Evolutionary conservation across 2,329 filamentous ascomycete genomes (phyloP).

Genomic region (Ramularia endophylla): DNA sequence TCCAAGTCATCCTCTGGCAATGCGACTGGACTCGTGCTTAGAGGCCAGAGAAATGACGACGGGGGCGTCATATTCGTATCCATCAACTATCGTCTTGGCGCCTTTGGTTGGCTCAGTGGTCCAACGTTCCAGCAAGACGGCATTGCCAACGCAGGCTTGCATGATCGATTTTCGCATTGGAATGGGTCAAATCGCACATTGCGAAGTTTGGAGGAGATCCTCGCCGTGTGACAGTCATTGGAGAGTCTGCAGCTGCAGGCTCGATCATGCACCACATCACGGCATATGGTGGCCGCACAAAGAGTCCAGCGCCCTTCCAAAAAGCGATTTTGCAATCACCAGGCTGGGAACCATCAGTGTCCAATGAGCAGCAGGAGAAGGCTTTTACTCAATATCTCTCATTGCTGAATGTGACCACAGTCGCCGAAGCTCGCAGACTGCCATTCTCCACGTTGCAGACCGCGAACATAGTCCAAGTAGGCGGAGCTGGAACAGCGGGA

Average conservation of each 20-base stretch:
- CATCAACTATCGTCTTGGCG: constrained; percentile 46
- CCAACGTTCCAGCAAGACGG: constrained; percentile 39
- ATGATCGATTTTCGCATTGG: constrained; percentile 51
- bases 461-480: constrained; percentile 42
- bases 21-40: constrained; percentile 37
- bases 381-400: constrained; percentile 36
- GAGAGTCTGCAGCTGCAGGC: constrained; percentile 48
- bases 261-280: constrained; percentile 53
- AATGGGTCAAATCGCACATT: constrained; percentile 47
- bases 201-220: constrained; percentile 49
- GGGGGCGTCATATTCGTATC: constrained; percentile 42
- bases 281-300: constrained; percentile 39
- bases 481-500: constrained; percentile 37
- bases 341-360: constrained; percentile 36
- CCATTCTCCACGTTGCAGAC: constrained; percentile 35
- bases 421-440: constrained; percentile 41
- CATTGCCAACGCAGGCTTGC: constrained; percentile 45
- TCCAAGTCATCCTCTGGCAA: constrained; percentile 32
- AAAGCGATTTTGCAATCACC: constrained; percentile 44
- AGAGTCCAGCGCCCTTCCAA: constrained; percentile 39
- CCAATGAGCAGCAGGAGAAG: constrained; percentile 34
- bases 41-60: constrained; percentile 34
- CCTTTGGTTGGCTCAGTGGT: constrained; percentile 45
- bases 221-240: constrained; percentile 36
- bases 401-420: constrained; percentile 38